Evolutionary conservation across 1,139 yeast species (phyloP), one percentile per base, ranked within the genome.

Genomic region (Hyphopichia fennica): DNA sequence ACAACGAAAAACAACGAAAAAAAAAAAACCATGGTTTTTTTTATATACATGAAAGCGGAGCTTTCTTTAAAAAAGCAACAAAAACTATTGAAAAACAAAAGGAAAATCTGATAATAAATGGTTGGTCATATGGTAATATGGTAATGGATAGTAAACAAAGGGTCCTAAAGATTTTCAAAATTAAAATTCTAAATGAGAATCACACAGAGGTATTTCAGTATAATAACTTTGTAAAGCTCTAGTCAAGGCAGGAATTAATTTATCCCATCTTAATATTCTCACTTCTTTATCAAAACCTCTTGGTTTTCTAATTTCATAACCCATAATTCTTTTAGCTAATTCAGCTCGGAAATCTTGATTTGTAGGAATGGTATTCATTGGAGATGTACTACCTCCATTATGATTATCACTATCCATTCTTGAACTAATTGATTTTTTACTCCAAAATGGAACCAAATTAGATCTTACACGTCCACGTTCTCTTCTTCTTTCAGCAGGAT

Each of bases 211-310:
- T 45, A 77, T 70, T 53, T 79, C 84, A 18, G 79, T 79, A 55
- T 80, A 81, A 54, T 82, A 82, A 56, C 84, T 78, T 57, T 80
- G 85, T 44, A 82, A 61, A 6, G 87, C 87, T 54, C 87, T 71
- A 55, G 67, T 72, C 45, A 82, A 65, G 28, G 87, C 86, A 2
- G 84, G 81, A 13, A 71, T 72, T 45, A 82, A 65, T 49, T 75
- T 79, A 41, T 75, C 80, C 87, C 87, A 82, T 45, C 75, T 68
- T 47, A 82, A 62, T 35, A 82, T 81, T 40, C 87, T 63, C 25
- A 82, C 85, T 50, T 81, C 86, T 58, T 81, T 82, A 54, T 81
- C 86, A 56, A 82, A 81, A 1, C 86, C 86, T 51, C 87, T 67
- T 29, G 87, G 87, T 52, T 79, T 80, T 52, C 87, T 69, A 18